phyloP scores from a whole-genome alignment of 768 basidiomycete genomes.

The Pleurotus ostreatus region DNA sequence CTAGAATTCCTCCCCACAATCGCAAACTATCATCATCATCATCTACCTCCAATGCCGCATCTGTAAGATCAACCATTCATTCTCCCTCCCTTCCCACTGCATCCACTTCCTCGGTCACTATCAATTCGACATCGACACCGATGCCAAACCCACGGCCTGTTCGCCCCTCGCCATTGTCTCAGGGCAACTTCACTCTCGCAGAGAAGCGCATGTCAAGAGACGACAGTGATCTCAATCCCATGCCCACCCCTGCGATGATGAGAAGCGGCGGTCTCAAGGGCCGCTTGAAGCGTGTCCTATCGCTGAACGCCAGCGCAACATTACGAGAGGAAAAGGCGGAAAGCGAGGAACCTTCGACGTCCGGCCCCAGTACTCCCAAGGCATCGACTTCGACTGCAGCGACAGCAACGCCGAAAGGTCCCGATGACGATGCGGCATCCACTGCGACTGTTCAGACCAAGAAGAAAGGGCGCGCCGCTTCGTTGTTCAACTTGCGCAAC shows the following conservation, averaged over 20 bases:
- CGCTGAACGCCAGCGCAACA: conserved; percentile 54
- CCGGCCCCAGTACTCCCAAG: background rate
- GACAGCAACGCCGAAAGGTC: conserved; percentile 9
- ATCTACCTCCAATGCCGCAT: conserved; percentile 36
- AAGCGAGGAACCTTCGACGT: conserved; percentile 20
- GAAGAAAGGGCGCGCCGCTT: conserved; percentile 69
- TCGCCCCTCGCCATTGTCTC: conserved; percentile 68
- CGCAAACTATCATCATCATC: conserved; percentile 45
- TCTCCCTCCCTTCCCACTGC: conserved; percentile 29
- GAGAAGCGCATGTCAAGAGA: conserved; percentile 78
- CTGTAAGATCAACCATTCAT: conserved; percentile 27
- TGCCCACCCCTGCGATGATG: conserved; percentile 37
- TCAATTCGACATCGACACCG: conserved; percentile 19
- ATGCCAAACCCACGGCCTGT: conserved; percentile 33
- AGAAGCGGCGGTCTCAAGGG: conserved; percentile 74
- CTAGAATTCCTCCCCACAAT: conserved; percentile 32
- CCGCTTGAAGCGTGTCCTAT: conserved; percentile 69
- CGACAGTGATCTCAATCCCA: conserved; percentile 64
- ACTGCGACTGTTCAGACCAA: conserved; percentile 50
- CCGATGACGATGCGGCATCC: conserved; percentile 36
- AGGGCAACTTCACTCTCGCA: conserved; percentile 55
- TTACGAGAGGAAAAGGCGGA: conserved; percentile 59
- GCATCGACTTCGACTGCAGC: background rate
- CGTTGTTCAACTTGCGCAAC: conserved; percentile 88
- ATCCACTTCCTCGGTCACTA: conserved; percentile 25